Evolutionary conservation across 164 flowering plant species (phyloP), one percentile per base, ranked within the genome.

Genomic region (Echeveria elegans): DNA sequence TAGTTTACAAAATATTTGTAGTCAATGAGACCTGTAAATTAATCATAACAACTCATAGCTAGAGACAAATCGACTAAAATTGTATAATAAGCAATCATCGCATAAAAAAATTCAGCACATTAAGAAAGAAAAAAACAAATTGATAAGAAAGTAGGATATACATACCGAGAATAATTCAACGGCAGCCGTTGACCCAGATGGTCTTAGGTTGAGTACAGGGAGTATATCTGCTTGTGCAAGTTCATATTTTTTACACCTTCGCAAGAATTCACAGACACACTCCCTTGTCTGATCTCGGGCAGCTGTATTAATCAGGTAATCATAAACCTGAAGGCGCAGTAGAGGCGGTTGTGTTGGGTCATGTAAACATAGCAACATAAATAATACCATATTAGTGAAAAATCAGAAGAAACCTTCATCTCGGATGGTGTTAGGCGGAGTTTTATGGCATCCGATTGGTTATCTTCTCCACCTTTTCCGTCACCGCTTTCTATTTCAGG

Each of bases 151-250:
- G 31, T 2, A 24, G 31, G 1, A 24, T 2, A 5, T 24, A 9
- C 10, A 18, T 82, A 87, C 89, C 79, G 83, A 72, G 66, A 72
- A 68, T 15, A 77, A 52, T 70, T 74, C 82, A 75, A 77, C 88
- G 0, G 28, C 6, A 6, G 75, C 38, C 24, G 81, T 37, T 19
- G 96, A 89, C 70, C 10, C 5, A 53, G 60, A 53, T 14, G 60
- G 60, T 53, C 88, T 80, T 6, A 82, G 53, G 67, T 92, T 88
- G 72, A 88, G 66, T 26, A 92, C 79, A 66, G 79, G 81, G 40
- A 92, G 76, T 41, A 84, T 71, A 78, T 92, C 96, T 31, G 90
- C 87, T 64, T 81, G 81, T 21, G 87, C 87, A 68, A 92, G 86
- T 7, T 81, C 63, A 58, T 45, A 85, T 37, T 76, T 72, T 69